Conservation (phyloP, 2,329 filamentous ascomycete genomes). For the Conoideocrella luteorostrata region DNA sequence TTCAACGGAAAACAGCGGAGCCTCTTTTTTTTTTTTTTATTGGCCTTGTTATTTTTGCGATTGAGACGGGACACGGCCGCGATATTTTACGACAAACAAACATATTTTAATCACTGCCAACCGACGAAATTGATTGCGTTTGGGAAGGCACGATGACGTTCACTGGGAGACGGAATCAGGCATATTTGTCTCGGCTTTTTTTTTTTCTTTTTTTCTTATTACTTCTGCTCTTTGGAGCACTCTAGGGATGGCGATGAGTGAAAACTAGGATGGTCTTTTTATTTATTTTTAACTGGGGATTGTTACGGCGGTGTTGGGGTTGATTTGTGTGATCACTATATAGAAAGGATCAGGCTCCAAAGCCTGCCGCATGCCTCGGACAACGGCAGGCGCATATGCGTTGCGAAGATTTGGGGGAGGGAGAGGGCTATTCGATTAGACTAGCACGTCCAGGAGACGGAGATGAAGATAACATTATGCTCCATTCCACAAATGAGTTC, state of each 20-base stretch:
- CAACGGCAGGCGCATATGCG: background rate
- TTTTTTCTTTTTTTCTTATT: background rate
- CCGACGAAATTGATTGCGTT: no score
- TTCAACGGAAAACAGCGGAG: no score
- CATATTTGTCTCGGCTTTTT: background rate
- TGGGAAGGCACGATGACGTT: constrained; percentile 6
- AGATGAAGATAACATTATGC: background rate
- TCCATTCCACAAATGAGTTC: no score
- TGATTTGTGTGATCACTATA: constrained; percentile 1
- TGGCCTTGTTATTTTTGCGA: constrained; percentile 4
- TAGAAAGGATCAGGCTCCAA: constrained; percentile 1
- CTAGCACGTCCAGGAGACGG: constrained; percentile 5
- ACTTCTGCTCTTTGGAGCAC: background rate
- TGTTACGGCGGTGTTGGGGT: constrained; percentile 1
- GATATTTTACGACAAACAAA: constrained; percentile 9
- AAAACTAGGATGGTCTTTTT: background rate
- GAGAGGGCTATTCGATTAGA: background rate
- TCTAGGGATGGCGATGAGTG: background rate
- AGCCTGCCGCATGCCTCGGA: background rate
- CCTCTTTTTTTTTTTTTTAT: constrained; percentile 2
- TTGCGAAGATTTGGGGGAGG: background rate
- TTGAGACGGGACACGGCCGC: constrained; percentile 11
- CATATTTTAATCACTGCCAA: constrained; percentile 9
- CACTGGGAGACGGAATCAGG: constrained; percentile 5
- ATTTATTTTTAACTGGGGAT: background rate